phyloP scores from a whole-genome alignment of 768 basidiomycete species.

The Kwoniella newhampshirensis region DNA sequence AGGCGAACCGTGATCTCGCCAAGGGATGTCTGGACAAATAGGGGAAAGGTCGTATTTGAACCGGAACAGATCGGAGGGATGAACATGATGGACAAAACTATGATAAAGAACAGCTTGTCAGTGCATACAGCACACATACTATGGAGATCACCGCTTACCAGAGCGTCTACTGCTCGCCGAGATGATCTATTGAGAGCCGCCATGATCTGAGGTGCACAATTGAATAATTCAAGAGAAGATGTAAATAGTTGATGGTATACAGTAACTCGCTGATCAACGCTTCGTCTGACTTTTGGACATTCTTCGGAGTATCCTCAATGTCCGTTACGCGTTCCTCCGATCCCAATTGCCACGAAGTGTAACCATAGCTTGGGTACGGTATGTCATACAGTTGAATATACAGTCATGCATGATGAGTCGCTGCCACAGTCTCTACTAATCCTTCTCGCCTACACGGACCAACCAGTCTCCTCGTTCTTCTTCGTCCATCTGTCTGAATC shows the following conservation, averaged over 20 bases:
- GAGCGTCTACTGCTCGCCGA: neutral
- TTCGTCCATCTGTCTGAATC: slow-evolving; percentile 54
- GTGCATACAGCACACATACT: neutral
- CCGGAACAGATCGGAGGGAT: neutral
- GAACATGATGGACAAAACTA: slow-evolving; percentile 19
- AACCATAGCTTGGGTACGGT: neutral
- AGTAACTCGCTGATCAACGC: neutral
- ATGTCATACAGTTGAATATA: neutral
- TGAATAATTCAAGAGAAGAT: neutral
- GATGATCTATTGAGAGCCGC: slow-evolving; percentile 9
- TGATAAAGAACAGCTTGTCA: neutral
- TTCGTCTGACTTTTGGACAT: slow-evolving; percentile 8
- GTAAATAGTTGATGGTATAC: neutral
- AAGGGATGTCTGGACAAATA: neutral
- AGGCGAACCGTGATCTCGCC: neutral
- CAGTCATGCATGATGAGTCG: slow-evolving; percentile 2
- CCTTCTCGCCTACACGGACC: slow-evolving; percentile 55
- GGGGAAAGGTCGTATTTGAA: neutral
- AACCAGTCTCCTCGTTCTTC: slow-evolving; percentile 55
- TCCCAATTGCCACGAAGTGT: neutral
- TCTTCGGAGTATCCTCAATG: neutral
- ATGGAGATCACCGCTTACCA: slow-evolving; percentile 4
- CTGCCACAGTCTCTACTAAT: slow-evolving; percentile 29
- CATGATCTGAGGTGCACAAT: slow-evolving; percentile 1
- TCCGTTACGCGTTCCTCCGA: slow-evolving; percentile 15